phyloP scores from a whole-genome alignment of 202 grass and related monocot species.

The Dendrocalamus latiflorus region DNA sequence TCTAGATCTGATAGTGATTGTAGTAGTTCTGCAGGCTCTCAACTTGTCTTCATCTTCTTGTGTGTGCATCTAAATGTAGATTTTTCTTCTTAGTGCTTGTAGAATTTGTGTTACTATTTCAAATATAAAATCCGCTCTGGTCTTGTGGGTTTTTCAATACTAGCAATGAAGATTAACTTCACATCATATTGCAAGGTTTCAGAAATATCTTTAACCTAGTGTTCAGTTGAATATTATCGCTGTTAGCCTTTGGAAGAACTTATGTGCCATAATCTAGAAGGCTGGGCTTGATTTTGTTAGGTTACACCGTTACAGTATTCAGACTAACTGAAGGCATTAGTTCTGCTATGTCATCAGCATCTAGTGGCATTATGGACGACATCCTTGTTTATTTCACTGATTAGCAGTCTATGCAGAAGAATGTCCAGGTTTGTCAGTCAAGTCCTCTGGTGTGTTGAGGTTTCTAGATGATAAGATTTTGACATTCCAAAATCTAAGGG shows the following conservation, averaged over 20 bases:
- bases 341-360: not conserved
- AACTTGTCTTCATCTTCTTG: no score
- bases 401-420: not conserved
- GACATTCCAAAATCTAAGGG: no score
- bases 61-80: not conserved
- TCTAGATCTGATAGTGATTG: no score
- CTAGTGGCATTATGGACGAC: not conserved
- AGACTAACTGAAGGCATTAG: not conserved
- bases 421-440: no score
- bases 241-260: not conserved
- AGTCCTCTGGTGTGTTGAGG: no score
- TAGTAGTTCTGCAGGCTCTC: no score
- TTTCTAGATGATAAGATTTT: no score
- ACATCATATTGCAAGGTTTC: not conserved
- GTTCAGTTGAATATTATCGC: not conserved
- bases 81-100: not conserved
- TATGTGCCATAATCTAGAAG: not conserved
- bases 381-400: not conserved
- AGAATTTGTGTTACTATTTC: not conserved
- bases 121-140: not conserved
- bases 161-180: not conserved
- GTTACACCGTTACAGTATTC: not conserved
- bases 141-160: not conserved
- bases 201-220: not conserved
- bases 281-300: not conserved